Conservation (phyloP, 192 early-diverging fungal genomes). For the Mortierella hygrophila region DNA sequence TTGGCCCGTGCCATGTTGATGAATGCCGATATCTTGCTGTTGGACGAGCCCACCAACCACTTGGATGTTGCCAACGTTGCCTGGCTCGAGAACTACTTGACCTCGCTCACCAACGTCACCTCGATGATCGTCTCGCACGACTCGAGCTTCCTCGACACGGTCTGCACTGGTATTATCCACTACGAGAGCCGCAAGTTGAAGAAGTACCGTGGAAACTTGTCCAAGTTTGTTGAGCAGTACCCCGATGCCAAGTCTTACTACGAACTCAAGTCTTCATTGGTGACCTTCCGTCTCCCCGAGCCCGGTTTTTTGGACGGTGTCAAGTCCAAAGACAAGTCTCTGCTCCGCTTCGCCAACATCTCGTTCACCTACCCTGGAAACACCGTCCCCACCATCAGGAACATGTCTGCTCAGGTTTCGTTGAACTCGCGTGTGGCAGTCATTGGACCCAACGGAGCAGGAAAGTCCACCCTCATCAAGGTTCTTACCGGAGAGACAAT, state of each 20-base stretch:
- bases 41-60: constrained; percentile 91
- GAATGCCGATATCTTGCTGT: constrained; percentile 86
- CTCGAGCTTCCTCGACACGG: constrained; percentile 84
- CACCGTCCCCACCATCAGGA: constrained; percentile 66
- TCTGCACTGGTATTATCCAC: constrained; percentile 88
- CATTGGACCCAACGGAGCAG: constrained; percentile 70
- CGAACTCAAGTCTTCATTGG: constrained; percentile 71
- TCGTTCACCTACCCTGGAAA: constrained; percentile 80
- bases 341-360: constrained; percentile 77
- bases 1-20: constrained; percentile 88
- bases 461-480: constrained; percentile 67
- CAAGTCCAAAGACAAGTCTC: constrained; percentile 78
- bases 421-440: constrained; percentile 83
- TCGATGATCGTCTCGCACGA: constrained; percentile 92
- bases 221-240: constrained; percentile 81
- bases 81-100: constrained; percentile 80
- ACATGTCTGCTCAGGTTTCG: constrained; percentile 76
- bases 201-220: constrained; percentile 81
- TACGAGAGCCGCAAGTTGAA: constrained; percentile 86
- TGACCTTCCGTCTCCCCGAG: constrained; percentile 78
- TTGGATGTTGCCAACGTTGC: constrained; percentile 77
- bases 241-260: constrained; percentile 88
- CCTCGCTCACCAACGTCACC: constrained; percentile 77
- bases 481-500: constrained; percentile 84
- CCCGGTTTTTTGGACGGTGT: constrained; percentile 82